Percentiles rank a stretch among this genome's conserved stretches.
Evolutionary conservation across 2,329 filamentous ascomycete species (phyloP).

Genomic region (Pyrenochaeta sp.): DNA sequence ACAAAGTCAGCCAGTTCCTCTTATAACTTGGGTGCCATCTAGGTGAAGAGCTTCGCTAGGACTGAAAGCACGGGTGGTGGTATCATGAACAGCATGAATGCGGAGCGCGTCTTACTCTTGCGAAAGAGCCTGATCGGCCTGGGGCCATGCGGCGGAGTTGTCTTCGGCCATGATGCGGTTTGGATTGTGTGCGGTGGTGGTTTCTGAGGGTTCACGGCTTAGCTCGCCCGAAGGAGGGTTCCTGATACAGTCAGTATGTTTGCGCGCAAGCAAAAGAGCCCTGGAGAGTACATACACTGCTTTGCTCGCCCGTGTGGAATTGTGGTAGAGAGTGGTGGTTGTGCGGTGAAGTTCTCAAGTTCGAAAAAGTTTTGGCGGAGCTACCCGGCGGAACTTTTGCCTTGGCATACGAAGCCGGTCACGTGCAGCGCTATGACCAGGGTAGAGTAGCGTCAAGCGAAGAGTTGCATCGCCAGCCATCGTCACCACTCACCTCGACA

Average conservation of each 20-base stretch:
- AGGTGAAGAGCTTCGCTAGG: too few relatives aligned
- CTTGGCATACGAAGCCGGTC: constrained; percentile 27
- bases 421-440: constrained; percentile 30
- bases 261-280: background rate
- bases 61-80: too few relatives aligned
- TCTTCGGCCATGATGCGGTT: constrained; percentile 37
- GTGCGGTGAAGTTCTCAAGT: constrained; percentile 11
- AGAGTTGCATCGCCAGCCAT: constrained; percentile 43
- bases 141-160: constrained; percentile 45
- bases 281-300: constrained; percentile 37
- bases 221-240: constrained; percentile 46
- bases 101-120: constrained; percentile 49
- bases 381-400: constrained; percentile 6
- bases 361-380: constrained; percentile 15
- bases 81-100: background rate
- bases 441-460: constrained; percentile 29
- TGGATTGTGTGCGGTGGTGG: constrained; percentile 8
- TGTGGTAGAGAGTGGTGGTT: constrained; percentile 21
- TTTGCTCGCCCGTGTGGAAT: constrained; percentile 39
- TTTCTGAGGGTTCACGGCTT: constrained; percentile 41
- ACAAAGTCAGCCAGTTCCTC: background rate
- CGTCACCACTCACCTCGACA: constrained; percentile 46
- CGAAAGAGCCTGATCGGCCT: constrained; percentile 58
- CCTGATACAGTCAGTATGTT: constrained; percentile 14
- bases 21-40: too few relatives aligned